phyloP scores from a whole-genome alignment of 176 grass and related monocot species.

The Dactylis glomerata region DNA sequence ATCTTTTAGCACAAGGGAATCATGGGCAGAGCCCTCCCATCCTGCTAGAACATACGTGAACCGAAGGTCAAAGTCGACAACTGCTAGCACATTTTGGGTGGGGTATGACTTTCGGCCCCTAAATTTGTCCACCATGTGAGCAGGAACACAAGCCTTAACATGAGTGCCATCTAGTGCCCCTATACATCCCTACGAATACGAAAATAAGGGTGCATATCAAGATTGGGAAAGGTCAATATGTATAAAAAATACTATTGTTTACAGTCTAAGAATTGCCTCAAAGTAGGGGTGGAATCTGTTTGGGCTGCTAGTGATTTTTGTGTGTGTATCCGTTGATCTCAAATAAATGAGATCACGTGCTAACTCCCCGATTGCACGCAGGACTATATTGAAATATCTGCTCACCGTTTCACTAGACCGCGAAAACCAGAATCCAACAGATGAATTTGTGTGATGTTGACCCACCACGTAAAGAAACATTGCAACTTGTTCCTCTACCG shows the following conservation, averaged over 20 bases:
- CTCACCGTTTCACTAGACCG: background rate
- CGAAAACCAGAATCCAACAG: background rate
- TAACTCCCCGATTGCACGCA: background rate
- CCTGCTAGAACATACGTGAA: background rate
- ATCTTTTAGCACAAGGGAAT: background rate
- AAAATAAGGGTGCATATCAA: background rate
- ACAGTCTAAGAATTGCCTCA: background rate
- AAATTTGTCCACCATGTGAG: background rate
- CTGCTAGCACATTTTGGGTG: background rate
- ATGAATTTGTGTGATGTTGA: background rate
- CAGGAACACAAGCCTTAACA: background rate
- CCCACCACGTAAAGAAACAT: background rate
- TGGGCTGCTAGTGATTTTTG: background rate
- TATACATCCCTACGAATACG: background rate
- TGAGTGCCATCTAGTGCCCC: background rate
- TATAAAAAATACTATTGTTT: background rate
- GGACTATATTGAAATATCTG: background rate
- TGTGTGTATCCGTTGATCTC: background rate
- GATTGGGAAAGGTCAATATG: background rate
- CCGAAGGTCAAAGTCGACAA: background rate
- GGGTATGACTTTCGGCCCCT: background rate
- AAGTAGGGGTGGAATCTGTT: background rate
- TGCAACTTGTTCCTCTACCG: conserved; percentile 24
- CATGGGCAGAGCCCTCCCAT: background rate
- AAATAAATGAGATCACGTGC: background rate